phyloP scores from a whole-genome alignment of 1,284 basidiomycete genomes.

The Stygiomarasmius scandens region DNA sequence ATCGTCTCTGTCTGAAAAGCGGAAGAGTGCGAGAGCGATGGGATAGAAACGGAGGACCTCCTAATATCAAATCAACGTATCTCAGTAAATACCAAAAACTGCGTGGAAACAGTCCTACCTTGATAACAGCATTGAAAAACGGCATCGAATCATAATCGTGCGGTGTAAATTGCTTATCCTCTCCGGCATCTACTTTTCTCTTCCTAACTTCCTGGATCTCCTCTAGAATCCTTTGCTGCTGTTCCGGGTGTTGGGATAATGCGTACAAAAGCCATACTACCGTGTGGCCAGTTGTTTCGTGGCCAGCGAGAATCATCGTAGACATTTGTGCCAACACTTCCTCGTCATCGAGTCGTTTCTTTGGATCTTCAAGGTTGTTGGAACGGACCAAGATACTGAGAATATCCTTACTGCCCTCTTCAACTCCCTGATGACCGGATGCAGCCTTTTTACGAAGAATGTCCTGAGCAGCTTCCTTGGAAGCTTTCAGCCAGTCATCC shows the following conservation, averaged over 20 bases:
- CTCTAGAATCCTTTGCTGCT: slow-evolving; percentile 28
- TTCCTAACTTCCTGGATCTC: slow-evolving; percentile 28
- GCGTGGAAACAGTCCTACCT: slow-evolving; percentile 18
- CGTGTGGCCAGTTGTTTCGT: slow-evolving; percentile 26
- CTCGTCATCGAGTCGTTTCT: slow-evolving; percentile 22
- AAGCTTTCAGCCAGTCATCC: too few relatives aligned
- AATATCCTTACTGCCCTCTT: too few relatives aligned
- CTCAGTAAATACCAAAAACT: too few relatives aligned
- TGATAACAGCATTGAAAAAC: slow-evolving; percentile 26
- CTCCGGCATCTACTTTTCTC: slow-evolving; percentile 16
- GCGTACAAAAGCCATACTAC: slow-evolving; percentile 32
- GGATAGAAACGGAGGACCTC: slow-evolving; percentile 29
- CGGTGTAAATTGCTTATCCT: slow-evolving; percentile 21
- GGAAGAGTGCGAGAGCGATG: slow-evolving; percentile 19
- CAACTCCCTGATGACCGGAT: neutral
- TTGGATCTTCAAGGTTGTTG: slow-evolving; percentile 25
- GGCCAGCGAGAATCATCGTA: slow-evolving; percentile 27
- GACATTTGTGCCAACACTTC: slow-evolving; percentile 28
- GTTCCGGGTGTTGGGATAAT: slow-evolving; percentile 28
- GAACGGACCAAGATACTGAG: slow-evolving; percentile 24
- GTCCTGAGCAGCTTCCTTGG: too few relatives aligned
- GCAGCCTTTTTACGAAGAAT: too few relatives aligned
- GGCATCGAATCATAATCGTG: slow-evolving; percentile 33
- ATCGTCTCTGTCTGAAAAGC: slow-evolving; percentile 24
- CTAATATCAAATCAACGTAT: too few relatives aligned